Percentiles rank a stretch among this genome's conserved stretches.
These are phyloP conservation scores for Paspalum notatum DNA, from an alignment of 176 grass and related monocot genomes.

Conservation along the genomic window DNA sequence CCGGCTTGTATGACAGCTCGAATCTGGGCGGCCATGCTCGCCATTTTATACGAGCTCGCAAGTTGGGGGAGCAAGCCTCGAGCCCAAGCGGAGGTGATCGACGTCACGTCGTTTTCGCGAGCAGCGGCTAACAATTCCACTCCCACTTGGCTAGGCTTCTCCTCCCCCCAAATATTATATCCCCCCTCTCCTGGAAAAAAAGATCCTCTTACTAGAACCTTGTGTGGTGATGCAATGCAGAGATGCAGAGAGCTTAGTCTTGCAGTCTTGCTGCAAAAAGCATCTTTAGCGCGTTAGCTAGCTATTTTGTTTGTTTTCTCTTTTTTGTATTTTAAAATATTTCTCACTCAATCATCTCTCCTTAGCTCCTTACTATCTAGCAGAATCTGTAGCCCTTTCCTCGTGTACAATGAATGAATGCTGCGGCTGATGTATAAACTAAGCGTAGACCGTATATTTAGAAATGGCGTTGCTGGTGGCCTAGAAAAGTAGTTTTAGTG, in stretches of 20 bases:
- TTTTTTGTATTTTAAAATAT: too few species aligned
- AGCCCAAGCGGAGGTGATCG: constrained; percentile 23
- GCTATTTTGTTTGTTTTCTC: constrained; percentile 31
- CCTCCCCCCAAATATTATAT: constrained; percentile 14
- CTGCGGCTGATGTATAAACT: background rate
- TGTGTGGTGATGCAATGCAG: constrained; percentile 42
- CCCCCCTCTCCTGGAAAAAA: background rate
- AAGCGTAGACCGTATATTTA: constrained; percentile 41
- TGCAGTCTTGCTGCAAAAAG: background rate
- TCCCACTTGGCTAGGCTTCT: constrained; percentile 47
- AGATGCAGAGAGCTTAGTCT: background rate
- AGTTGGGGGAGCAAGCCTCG: constrained; percentile 31
- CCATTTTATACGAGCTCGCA: constrained; percentile 56
- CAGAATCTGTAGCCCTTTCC: background rate
- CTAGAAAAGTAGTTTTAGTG: background rate
- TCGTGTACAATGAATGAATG: constrained; percentile 16
- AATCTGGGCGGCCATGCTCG: constrained; percentile 54
- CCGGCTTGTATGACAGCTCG: constrained; percentile 63
- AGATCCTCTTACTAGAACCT: constrained; percentile 42
- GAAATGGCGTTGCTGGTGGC: constrained; percentile 21
- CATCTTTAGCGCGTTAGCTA: constrained; percentile 38
- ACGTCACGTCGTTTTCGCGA: constrained; percentile 47
- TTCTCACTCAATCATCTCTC: too few species aligned
- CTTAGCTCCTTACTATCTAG: background rate
- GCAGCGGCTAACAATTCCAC: constrained; percentile 47